phyloP scores from a whole-genome alignment of 495 filamentous ascomycete species.

The Platismatia glauca region DNA sequence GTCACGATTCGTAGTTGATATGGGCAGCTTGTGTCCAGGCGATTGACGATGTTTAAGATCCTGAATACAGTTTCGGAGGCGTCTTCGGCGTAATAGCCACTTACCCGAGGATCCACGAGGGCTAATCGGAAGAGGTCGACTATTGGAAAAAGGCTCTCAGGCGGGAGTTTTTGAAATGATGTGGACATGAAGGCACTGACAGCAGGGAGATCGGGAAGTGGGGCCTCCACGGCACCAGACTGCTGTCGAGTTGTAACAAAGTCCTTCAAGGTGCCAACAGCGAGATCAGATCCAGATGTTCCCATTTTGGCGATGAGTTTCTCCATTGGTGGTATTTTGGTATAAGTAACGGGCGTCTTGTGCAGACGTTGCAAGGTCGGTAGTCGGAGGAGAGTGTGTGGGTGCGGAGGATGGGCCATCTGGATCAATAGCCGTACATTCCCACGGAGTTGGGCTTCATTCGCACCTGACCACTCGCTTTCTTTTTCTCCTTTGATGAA shows the following conservation, averaged over 20 bases:
- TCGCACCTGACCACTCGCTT: conserved; percentile 73
- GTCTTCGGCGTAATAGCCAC: conserved; percentile 78
- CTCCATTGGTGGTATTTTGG: conserved; percentile 71
- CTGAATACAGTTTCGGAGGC: conserved; percentile 53
- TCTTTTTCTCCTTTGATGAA: conserved; percentile 69
- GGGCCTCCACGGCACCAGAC: conserved; percentile 46
- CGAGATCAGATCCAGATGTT: conserved; percentile 37
- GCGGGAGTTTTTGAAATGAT: conserved; percentile 42
- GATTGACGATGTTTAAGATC: conserved; percentile 52
- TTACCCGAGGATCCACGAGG: conserved; percentile 74
- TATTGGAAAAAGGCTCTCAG: conserved; percentile 60
- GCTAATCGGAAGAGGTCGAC: conserved; percentile 73
- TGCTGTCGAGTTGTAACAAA: conserved; percentile 53
- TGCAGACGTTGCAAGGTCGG: conserved; percentile 57
- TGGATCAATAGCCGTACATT: conserved; percentile 67
- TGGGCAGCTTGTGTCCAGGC: conserved; percentile 44
- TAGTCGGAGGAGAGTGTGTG: conserved; percentile 59
- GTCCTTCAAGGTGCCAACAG: conserved; percentile 48
- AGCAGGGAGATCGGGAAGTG: conserved; percentile 50
- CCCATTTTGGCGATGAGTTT: conserved; percentile 77
- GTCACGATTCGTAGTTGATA: conserved; percentile 80
- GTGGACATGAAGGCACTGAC: conserved; percentile 46
- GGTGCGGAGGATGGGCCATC: conserved; percentile 71
- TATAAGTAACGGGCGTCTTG: conserved; percentile 60
- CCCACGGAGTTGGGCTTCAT: conserved; percentile 54